phyloP scores from a whole-genome alignment of 768 basidiomycete species.

The Lactarius pseudohatsudake region DNA sequence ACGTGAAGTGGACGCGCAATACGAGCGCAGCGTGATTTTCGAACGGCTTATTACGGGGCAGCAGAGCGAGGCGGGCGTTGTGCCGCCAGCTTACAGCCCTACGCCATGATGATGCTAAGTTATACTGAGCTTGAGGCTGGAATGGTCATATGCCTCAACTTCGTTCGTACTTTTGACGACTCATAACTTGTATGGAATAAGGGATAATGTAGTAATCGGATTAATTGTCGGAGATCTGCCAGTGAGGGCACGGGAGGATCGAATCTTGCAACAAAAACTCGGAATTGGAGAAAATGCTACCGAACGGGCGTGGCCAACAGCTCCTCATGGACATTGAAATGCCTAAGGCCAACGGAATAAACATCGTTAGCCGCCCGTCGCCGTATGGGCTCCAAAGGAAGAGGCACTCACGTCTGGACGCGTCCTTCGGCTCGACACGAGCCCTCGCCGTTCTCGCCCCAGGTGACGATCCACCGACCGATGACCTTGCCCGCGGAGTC shows the following conservation, averaged over 20 bases:
- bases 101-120: not conserved
- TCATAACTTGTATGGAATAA: not conserved
- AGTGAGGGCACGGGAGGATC: not conserved
- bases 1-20: slow-evolving; percentile 39
- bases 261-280: not conserved
- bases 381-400: not conserved
- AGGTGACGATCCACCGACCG: slow-evolving; percentile 78
- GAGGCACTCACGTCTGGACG: slow-evolving; percentile 57
- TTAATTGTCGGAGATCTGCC: not conserved
- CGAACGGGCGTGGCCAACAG: slow-evolving; percentile 35
- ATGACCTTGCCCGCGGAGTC: slow-evolving; percentile 57
- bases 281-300: slow-evolving; percentile 7
- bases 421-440: slow-evolving; percentile 62
- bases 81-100: slow-evolving; percentile 69
- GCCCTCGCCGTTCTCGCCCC: slow-evolving; percentile 66
- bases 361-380: not conserved
- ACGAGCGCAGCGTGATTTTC: slow-evolving; percentile 48
- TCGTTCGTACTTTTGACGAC: not conserved
- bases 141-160: not conserved
- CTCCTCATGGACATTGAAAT: slow-evolving; percentile 57
- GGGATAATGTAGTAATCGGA: not conserved
- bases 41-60: slow-evolving; percentile 82
- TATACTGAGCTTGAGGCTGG: not conserved
- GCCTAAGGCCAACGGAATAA: slow-evolving; percentile 32
- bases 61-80: slow-evolving; percentile 78